These are phyloP conservation scores for Penicillium flavigenum DNA, from an alignment of 495 filamentous ascomycete species.

Conservation along the genomic window DNA sequence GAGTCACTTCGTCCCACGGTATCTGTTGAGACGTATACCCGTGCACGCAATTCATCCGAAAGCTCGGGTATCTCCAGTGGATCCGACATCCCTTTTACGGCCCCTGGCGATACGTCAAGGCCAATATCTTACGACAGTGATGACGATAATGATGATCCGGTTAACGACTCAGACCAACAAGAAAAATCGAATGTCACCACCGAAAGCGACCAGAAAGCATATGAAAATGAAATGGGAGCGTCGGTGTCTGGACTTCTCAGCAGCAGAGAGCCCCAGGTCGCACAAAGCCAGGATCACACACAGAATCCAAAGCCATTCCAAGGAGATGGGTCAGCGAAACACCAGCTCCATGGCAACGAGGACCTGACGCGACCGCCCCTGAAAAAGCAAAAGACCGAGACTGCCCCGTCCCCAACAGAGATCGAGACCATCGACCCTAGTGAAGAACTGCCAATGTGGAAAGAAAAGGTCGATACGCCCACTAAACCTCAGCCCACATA, in stretches of 20 bases:
- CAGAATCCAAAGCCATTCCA: neutral
- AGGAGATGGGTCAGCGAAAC: neutral
- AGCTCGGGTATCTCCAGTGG: constrained; percentile 1
- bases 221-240: neutral
- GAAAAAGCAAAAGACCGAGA: neutral
- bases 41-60: neutral
- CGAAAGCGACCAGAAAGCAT: neutral
- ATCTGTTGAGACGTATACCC: neutral
- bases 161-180: neutral
- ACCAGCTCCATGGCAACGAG: neutral
- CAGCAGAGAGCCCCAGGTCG: neutral
- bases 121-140: neutral
- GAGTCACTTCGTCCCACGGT: neutral
- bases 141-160: neutral
- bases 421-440: neutral
- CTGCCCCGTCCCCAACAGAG: neutral
- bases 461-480: neutral
- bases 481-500: neutral
- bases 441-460: constrained; percentile 1
- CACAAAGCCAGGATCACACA: neutral
- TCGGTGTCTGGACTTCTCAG: neutral
- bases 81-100: neutral
- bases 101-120: neutral
- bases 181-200: too few relatives aligned
- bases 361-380: neutral